Conservation (phyloP, 768 basidiomycete species). For the Rhodocollybia butyracea region DNA sequence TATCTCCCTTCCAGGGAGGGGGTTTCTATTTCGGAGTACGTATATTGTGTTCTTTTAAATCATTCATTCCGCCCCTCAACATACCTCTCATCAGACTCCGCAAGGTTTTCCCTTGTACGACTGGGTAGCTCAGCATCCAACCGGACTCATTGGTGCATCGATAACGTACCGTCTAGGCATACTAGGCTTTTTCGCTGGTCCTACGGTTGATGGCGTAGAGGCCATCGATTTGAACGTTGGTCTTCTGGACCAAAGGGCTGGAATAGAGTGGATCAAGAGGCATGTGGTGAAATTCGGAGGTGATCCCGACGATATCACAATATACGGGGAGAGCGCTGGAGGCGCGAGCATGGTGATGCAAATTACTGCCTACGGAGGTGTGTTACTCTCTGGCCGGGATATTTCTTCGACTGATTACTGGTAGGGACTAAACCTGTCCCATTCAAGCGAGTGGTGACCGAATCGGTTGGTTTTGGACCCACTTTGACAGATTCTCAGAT, state of each 20-base stretch:
- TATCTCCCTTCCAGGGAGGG: conserved; percentile 28
- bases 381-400: not conserved
- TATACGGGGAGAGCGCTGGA: conserved; percentile 39
- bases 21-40: conserved; percentile 35
- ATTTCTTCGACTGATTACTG: not conserved
- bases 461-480: conserved; percentile 42
- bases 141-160: conserved; percentile 17
- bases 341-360: conserved; percentile 45
- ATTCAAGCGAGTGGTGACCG: conserved; percentile 37
- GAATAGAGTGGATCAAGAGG: conserved; percentile 41
- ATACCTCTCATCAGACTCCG: conserved; percentile 27
- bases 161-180: conserved; percentile 18
- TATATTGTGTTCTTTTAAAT: no score
- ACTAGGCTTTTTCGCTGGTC: conserved; percentile 18
- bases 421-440: conserved; percentile 30
- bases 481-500: conserved; percentile 24
- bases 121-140: conserved; percentile 40
- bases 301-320: conserved; percentile 36
- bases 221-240: conserved; percentile 26
- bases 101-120: conserved; percentile 46
- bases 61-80: not conserved
- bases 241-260: conserved; percentile 29
- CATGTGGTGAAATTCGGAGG: conserved; percentile 47
- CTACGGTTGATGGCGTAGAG: conserved; percentile 11
- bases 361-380: conserved; percentile 39